Conservation (phyloP, 106 monocot genomes). For the Amphibolis antarctica region DNA sequence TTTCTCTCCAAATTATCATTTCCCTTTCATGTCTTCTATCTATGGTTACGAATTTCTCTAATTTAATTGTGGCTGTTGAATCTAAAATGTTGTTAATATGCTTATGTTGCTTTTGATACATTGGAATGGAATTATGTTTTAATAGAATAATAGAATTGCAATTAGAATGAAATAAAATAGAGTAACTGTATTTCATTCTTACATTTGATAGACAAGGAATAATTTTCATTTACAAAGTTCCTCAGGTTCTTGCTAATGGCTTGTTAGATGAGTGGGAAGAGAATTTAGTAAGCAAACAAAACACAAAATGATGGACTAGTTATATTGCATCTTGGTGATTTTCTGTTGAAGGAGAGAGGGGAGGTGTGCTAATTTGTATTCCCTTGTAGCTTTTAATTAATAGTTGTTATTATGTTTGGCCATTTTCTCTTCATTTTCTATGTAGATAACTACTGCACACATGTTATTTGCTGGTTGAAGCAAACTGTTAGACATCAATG, state of each 20-base stretch:
- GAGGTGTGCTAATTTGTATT: conserved; percentile 38
- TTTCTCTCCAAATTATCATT: neutral
- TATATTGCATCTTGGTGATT: conserved; percentile 90
- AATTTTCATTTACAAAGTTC: neutral
- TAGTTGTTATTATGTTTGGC: neutral
- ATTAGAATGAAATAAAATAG: too few species aligned
- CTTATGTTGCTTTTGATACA: too few species aligned
- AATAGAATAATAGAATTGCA: too few species aligned
- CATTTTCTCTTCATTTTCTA: neutral
- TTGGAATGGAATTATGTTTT: too few species aligned
- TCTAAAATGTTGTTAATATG: too few species aligned
- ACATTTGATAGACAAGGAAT: too few species aligned
- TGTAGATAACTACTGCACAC: conserved; percentile 84
- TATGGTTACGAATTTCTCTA: too few species aligned
- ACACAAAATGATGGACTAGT: conserved; percentile 92
- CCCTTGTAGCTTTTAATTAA: neutral
- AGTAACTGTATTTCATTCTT: too few species aligned
- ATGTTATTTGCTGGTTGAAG: conserved; percentile 88
- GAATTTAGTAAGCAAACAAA: conserved; percentile 85
- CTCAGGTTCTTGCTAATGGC: conserved; percentile 38
- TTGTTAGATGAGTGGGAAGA: conserved; percentile 97
- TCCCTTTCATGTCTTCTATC: neutral
- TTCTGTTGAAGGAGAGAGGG: conserved; percentile 81
- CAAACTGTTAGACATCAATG: conserved; percentile 63
- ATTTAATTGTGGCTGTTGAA: too few species aligned